Conservation (phyloP, 2,329 filamentous ascomycete species). For the Venturiaceae sp. region DNA sequence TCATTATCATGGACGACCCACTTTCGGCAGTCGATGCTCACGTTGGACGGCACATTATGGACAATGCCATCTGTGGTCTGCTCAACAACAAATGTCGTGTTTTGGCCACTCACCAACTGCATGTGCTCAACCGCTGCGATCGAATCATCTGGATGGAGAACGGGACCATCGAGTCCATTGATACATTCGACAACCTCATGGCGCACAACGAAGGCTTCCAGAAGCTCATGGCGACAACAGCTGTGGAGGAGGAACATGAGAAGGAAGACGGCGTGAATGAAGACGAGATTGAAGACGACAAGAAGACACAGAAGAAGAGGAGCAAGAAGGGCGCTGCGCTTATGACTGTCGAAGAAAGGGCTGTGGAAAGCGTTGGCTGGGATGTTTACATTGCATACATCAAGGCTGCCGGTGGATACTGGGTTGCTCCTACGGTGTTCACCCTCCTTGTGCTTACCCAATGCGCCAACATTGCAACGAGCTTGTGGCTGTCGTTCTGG, state of each 20-base stretch:
- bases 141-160: slow-evolving; percentile 89
- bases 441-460: slow-evolving; percentile 62
- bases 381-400: slow-evolving; percentile 71
- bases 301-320: slow-evolving; percentile 42
- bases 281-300: slow-evolving; percentile 44
- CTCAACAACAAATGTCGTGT: slow-evolving; percentile 84
- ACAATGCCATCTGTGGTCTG: slow-evolving; percentile 84
- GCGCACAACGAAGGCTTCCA: slow-evolving; percentile 66
- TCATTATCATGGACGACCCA: slow-evolving; percentile 55
- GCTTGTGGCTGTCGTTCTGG: slow-evolving; percentile 92
- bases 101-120: slow-evolving; percentile 88
- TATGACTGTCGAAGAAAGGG: slow-evolving; percentile 67
- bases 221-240: slow-evolving; percentile 70
- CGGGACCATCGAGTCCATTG: slow-evolving; percentile 73
- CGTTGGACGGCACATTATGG: slow-evolving; percentile 67
- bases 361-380: slow-evolving; percentile 69
- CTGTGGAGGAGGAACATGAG: slow-evolving; percentile 47
- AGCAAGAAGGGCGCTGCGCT: slow-evolving; percentile 45
- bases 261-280: slow-evolving; percentile 39
- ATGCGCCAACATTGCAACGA: slow-evolving; percentile 77
- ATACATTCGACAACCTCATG: slow-evolving; percentile 87
- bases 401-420: slow-evolving; percentile 59
- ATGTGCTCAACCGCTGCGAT: slow-evolving; percentile 84
- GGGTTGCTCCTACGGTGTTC: slow-evolving; percentile 57
- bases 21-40: slow-evolving; percentile 49